phyloP scores from a whole-genome alignment of 768 basidiomycete species.

The Pluteus cervinus region DNA sequence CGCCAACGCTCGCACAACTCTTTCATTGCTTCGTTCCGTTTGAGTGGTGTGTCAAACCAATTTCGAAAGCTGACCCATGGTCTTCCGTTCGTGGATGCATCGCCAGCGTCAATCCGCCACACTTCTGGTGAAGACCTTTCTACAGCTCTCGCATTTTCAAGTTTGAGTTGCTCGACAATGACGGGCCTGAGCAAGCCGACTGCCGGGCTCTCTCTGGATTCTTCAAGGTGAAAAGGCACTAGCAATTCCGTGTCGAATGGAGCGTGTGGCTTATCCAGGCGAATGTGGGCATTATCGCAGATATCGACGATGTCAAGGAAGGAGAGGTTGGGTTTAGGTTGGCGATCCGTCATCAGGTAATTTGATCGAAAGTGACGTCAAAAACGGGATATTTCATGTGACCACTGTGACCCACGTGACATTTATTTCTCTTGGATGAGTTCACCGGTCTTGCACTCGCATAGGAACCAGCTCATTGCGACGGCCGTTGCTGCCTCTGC shows the following conservation, averaged over 20 bases:
- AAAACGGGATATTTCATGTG: too few species aligned
- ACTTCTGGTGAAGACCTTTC: constrained; percentile 22
- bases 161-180: constrained; percentile 45
- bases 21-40: constrained; percentile 56
- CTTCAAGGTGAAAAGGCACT: constrained; percentile 49
- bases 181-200: constrained; percentile 57
- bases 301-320: constrained; percentile 60
- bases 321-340: constrained; percentile 20
- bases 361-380: not conserved
- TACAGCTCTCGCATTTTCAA: constrained; percentile 38
- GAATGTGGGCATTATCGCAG: constrained; percentile 66
- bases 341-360: not conserved
- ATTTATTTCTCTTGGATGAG: too few species aligned
- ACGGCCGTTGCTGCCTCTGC: constrained; percentile 62
- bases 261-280: constrained; percentile 20
- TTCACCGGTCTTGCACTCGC: constrained; percentile 37
- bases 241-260: constrained; percentile 36
- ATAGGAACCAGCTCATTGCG: constrained; percentile 58
- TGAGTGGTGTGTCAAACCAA: constrained; percentile 47
- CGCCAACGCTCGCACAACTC: constrained; percentile 75
- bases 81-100: too few species aligned
- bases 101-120: constrained; percentile 30
- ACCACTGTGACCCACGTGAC: too few species aligned
- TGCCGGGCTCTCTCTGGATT: constrained; percentile 44
- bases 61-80: constrained; percentile 44